Evolutionary conservation across 495 filamentous ascomycete genomes (phyloP).

Genomic region (Clohesyomyces aquaticus): DNA sequence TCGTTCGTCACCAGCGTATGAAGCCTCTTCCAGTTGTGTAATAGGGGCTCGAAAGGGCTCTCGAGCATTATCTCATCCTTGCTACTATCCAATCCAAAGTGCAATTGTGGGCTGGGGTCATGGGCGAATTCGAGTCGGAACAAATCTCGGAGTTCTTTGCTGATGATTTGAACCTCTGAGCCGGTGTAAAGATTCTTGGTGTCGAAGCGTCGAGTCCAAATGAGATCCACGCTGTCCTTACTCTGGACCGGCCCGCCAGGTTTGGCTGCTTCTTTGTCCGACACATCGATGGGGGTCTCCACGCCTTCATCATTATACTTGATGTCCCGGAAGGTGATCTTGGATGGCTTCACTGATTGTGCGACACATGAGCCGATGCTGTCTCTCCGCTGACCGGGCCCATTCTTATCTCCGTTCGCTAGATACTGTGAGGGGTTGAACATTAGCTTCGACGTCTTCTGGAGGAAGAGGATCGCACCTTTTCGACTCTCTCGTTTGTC

Average conservation of each 20-base stretch:
- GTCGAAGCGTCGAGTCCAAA: conserved; percentile 8
- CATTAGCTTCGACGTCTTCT: background rate
- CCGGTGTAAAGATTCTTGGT: conserved; percentile 1
- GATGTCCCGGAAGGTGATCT: conserved; percentile 2
- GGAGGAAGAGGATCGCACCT: background rate
- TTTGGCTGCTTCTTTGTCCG: conserved; percentile 4
- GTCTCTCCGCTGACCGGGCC: too few relatives aligned
- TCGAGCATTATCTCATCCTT: background rate
- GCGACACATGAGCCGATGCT: too few relatives aligned
- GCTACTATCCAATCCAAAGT: conserved; percentile 1
- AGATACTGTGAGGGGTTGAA: too few relatives aligned
- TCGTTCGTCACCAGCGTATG: background rate
- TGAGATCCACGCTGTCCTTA: background rate
- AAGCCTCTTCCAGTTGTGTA: conserved; percentile 5
- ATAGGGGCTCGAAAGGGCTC: conserved; percentile 10
- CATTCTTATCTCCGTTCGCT: too few relatives aligned
- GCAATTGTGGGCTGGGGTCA: conserved; percentile 10
- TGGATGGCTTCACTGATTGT: background rate
- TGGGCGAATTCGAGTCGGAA: background rate
- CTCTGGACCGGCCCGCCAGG: background rate
- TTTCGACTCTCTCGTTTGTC: background rate
- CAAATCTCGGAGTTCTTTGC: conserved; percentile 6
- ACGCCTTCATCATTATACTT: conserved; percentile 6
- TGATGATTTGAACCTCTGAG: conserved; percentile 12
- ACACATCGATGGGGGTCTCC: background rate